Percentiles rank a stretch among this genome's conserved stretches.
Conservation (phyloP, 179 eudicot genomes). For the Silene noctiflora region DNA sequence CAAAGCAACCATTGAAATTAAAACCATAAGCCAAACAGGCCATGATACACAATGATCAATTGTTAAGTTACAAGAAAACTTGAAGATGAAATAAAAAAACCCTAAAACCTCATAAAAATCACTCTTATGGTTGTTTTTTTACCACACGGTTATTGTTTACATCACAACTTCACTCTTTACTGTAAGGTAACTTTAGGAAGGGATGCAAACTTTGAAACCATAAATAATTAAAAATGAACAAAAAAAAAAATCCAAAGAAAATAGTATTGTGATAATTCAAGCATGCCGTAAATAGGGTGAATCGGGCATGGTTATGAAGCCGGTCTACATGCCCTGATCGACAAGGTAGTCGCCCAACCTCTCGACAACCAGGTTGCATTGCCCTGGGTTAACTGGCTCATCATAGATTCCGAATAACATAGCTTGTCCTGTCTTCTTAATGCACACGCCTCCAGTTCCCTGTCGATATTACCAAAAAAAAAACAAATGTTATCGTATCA, state of each 20-base stretch:
- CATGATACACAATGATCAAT: conserved; percentile 14
- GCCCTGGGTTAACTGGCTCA: conserved; percentile 67
- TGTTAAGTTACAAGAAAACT: not conserved
- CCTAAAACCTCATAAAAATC: conserved; percentile 13
- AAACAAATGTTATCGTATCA: too few relatives aligned
- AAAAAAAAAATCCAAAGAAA: conserved; percentile 11
- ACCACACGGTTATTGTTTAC: conserved; percentile 28
- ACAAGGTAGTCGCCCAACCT: conserved; percentile 66
- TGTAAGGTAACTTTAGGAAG: conserved; percentile 17
- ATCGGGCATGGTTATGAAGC: not conserved
- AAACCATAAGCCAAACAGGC: conserved; percentile 6
- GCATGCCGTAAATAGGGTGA: not conserved
- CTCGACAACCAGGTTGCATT: conserved; percentile 66
- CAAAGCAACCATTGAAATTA: conserved; percentile 3
- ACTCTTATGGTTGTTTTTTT: conserved; percentile 2
- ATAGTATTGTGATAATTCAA: conserved; percentile 14
- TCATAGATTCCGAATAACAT: conserved; percentile 57
- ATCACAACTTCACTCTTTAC: conserved; percentile 20
- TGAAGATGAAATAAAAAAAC: not conserved
- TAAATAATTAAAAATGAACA: not conserved
- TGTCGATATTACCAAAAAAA: too few relatives aligned
- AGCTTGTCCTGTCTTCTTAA: conserved; percentile 62
- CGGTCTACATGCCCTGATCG: conserved; percentile 50
- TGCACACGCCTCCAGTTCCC: conserved; percentile 62
- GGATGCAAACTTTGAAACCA: conserved; percentile 26